Evolutionary conservation across 345 rosid species (phyloP), one percentile per base, ranked within the genome.

Genomic region (Abelmoschus esculentus): DNA sequence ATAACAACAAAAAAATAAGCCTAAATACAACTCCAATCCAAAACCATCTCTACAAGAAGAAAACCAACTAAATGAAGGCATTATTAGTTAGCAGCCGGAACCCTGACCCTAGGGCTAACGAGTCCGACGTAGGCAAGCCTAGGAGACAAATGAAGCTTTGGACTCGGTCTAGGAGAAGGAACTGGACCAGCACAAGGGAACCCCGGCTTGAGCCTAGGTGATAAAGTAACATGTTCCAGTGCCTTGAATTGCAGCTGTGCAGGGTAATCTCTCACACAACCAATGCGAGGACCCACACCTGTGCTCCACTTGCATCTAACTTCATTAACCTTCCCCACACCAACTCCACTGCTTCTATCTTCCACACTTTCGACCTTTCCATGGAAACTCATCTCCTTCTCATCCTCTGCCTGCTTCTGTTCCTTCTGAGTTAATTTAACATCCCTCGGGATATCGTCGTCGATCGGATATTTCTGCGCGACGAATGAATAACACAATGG

Each of bases 81-180:
- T 6, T 38, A 11, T 6, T 15, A 66, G 28, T 28, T 7, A 47
- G 13, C 7, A 47, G 56, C 70, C 3, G 56, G n/a, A 66, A 66
- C 26, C 26, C 57, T 26, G 9, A 66, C 9, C 52, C 83, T 78
- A 47, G 88, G 87, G 58, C 82, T 81, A 8, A 81, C 71, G n/a
- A 83, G 76, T 29, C 84, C 90, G 80, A 85, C 73, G 46, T 59
- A 62, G 1, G 89, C 75, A 72, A 84, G 75, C 58, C 83, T 79
- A 1, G 84, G 87, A 18, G 91, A 81, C 34, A 87, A 74, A 9
- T 62, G 80, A 66, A 81, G 47, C 17, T 72, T 78, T 5, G 86
- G 80, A 67, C 82, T 76, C 12, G 87, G 87, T 69, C 85, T 81
- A 13, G 89, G 89, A 1, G 89, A 86, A 32, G 89, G 84, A 3